Evolutionary conservation across 1,284 basidiomycete genomes (phyloP).

Genomic region (Cryptococcus sp.): DNA sequence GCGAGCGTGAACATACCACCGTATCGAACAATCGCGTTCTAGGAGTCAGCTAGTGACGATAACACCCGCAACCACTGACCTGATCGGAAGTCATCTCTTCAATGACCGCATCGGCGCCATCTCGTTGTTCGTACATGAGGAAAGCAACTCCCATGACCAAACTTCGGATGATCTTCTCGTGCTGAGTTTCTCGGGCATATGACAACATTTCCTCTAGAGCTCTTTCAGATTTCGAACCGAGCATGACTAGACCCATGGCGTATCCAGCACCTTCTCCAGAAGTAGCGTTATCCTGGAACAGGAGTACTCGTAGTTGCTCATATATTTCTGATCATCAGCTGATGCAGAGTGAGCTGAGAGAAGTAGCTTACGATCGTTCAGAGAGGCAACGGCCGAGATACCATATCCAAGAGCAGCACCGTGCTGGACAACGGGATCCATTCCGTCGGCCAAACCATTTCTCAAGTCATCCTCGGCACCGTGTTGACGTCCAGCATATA

Average conservation of each 20-base stretch:
- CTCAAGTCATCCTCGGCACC: constrained; percentile 72
- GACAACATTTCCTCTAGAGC: constrained; percentile 87
- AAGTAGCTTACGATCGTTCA: constrained; percentile 57
- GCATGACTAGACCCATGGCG: constrained; percentile 94
- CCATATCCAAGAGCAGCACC: constrained; percentile 91
- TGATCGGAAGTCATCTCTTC: constrained; percentile 75
- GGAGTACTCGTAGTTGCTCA: constrained; percentile 78
- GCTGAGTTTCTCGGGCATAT: constrained; percentile 91
- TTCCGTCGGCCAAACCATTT: constrained; percentile 55
- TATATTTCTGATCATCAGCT: constrained; percentile 61
- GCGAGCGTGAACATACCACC: constrained; percentile 94
- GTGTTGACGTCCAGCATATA: constrained; percentile 64
- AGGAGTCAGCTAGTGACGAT: constrained; percentile 9
- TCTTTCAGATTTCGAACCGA: constrained; percentile 74
- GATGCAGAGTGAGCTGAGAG: no score
- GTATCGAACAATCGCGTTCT: constrained; percentile 94
- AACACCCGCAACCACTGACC: constrained; percentile 50
- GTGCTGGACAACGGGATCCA: constrained; percentile 82
- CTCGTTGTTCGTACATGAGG: constrained; percentile 83
- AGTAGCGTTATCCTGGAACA: constrained; percentile 89
- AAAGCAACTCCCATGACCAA: constrained; percentile 86
- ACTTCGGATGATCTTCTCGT: constrained; percentile 96
- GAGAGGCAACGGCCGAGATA: constrained; percentile 86
- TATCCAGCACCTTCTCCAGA: constrained; percentile 91
- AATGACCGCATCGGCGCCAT: constrained; percentile 76